Evolutionary conservation across 2,329 filamentous ascomycete species (phyloP).

Genomic region (Mycosphaerella sp.): DNA sequence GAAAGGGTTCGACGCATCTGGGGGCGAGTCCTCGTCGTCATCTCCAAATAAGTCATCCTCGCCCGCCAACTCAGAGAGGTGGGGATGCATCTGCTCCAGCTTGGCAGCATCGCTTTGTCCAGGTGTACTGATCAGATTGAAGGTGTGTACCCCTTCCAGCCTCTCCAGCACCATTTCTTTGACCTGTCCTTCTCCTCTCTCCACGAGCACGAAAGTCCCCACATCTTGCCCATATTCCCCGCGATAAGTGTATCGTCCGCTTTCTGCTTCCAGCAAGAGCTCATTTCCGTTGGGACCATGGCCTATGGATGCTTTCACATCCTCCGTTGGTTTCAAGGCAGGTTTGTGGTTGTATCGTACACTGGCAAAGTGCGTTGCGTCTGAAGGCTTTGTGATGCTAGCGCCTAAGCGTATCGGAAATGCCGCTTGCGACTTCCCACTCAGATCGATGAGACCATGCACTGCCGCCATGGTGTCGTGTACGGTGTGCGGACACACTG

Average conservation of each 20-base stretch:
- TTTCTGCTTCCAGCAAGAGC: conserved; percentile 26
- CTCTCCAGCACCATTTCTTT: conserved; percentile 55
- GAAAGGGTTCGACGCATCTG: conserved; percentile 44
- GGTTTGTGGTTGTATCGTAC: conserved; percentile 44
- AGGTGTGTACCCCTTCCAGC: conserved; percentile 73
- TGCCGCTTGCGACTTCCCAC: conserved; percentile 20
- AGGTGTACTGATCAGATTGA: conserved; percentile 72
- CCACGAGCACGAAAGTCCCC: conserved; percentile 61
- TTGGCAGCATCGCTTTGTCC: conserved; percentile 57
- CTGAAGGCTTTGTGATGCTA: conserved; percentile 23
- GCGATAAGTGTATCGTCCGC: conserved; percentile 36
- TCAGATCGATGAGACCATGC: conserved; percentile 26
- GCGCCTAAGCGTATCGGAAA: conserved; percentile 29
- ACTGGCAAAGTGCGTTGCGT: conserved; percentile 18
- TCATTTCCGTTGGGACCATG: conserved; percentile 21
- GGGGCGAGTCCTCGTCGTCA: conserved; percentile 33
- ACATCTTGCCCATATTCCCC: conserved; percentile 46
- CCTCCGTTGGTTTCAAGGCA: conserved; percentile 24
- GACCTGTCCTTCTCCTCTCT: conserved; percentile 23
- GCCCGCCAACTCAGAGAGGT: conserved; percentile 34
- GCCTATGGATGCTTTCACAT: conserved; percentile 22
- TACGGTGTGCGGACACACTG: background rate
- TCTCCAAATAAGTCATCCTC: conserved; percentile 31
- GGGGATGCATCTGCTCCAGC: conserved; percentile 61
- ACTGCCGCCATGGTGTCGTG: conserved; percentile 21